A percentile compares a stretch with the other conserved stretches of the same genome.
These are phyloP conservation scores for Fusarium avenaceum DNA, from an alignment of 2,329 filamentous ascomycete genomes.

Conservation along the genomic window DNA sequence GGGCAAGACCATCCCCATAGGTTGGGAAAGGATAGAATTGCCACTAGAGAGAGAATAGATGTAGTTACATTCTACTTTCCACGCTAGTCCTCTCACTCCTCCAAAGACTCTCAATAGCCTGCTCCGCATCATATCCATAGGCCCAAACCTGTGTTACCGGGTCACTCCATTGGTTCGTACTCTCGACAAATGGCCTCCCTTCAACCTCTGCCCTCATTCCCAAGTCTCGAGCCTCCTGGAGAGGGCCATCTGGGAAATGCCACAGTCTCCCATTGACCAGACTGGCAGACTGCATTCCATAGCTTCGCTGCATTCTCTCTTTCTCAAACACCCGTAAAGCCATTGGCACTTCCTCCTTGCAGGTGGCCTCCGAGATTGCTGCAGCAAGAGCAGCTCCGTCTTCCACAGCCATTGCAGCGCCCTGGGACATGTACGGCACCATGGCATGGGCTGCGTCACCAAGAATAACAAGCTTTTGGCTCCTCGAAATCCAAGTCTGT, in stretches of 20 bases:
- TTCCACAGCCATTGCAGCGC: slow-evolving; percentile 22
- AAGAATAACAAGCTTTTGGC: slow-evolving; percentile 1
- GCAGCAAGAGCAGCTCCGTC: slow-evolving; percentile 2
- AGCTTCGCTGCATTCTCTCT: slow-evolving; percentile 18
- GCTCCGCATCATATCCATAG: slow-evolving; percentile 9
- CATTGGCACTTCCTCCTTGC: background rate
- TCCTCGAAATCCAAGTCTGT: background rate
- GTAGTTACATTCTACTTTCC: background rate
- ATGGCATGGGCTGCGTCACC: slow-evolving; percentile 20
- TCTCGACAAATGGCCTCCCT: slow-evolving; percentile 5
- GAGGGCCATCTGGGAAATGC: slow-evolving; percentile 13
- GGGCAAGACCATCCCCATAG: too few relatives aligned
- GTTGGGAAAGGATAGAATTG: too few relatives aligned
- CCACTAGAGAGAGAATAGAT: too few relatives aligned
- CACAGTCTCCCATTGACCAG: slow-evolving; percentile 8
- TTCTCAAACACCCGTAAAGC: background rate
- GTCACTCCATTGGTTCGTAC: slow-evolving; percentile 20
- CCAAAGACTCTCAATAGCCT: background rate
- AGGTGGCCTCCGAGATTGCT: background rate
- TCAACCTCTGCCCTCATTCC: slow-evolving; percentile 14
- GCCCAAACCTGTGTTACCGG: slow-evolving; percentile 16
- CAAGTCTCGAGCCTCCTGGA: background rate
- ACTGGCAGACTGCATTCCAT: slow-evolving; percentile 19
- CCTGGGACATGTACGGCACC: slow-evolving; percentile 23
- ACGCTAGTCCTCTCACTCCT: rapidly evolving